These are phyloP conservation scores for Dichomitus squalens DNA, from an alignment of 1,284 basidiomycete genomes.

Conservation along the genomic window DNA sequence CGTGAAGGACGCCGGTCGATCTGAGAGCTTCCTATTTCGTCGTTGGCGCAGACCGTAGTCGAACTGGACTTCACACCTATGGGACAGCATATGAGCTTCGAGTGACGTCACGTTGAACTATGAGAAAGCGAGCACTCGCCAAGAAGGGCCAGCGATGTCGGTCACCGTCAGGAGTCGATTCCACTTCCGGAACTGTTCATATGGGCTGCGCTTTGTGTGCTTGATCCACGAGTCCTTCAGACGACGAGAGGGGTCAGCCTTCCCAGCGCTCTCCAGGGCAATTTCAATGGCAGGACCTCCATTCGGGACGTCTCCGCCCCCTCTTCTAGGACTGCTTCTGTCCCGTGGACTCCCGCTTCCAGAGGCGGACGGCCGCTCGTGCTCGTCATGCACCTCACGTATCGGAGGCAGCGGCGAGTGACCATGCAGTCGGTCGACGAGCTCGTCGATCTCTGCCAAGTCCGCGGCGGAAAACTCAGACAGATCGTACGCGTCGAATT, in stretches of 20 bases:
- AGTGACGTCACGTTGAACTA: background rate
- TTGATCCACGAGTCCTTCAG: slow-evolving; percentile 20
- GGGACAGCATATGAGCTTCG: background rate
- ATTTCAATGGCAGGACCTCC: slow-evolving; percentile 35
- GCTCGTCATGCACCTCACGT: background rate
- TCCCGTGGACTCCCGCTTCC: background rate
- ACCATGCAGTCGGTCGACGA: slow-evolving; percentile 25
- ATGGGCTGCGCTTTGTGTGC: slow-evolving; percentile 26
- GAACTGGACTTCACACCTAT: slow-evolving; percentile 79
- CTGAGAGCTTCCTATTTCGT: slow-evolving; percentile 52
- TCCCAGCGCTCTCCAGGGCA: slow-evolving; percentile 26
- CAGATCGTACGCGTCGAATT: slow-evolving; percentile 50
- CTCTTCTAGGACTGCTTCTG: slow-evolving; percentile 11
- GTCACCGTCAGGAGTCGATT: slow-evolving; percentile 39
- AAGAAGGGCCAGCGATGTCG: slow-evolving; percentile 51
- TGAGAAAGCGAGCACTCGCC: slow-evolving; percentile 42
- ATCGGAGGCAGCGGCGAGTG: background rate
- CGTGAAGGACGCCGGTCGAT: slow-evolving; percentile 63
- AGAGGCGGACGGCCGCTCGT: slow-evolving; percentile 19
- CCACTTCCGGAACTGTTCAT: slow-evolving; percentile 26
- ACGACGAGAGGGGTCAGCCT: slow-evolving; percentile 24
- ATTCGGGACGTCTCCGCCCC: slow-evolving; percentile 1
- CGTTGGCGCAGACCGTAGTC: slow-evolving; percentile 71
- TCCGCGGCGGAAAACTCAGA: slow-evolving; percentile 62
- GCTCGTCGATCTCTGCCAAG: slow-evolving; percentile 51